Evolutionary conservation across 2,329 filamentous ascomycete species (phyloP).

Genomic region (Annulohypoxylon truncatum): DNA sequence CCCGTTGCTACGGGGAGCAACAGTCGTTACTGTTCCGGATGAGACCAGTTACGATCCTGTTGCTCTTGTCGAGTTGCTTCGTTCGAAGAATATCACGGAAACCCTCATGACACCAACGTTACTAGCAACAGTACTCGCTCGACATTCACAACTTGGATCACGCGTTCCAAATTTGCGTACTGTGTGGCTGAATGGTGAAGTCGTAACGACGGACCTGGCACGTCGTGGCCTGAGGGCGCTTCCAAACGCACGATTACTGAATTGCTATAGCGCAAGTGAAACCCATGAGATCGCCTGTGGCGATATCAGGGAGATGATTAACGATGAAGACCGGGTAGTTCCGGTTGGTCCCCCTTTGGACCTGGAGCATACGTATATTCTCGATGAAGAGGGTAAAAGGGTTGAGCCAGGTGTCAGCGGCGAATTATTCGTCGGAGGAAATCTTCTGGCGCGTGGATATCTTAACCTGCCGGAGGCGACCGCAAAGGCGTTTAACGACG

Average conservation of each 20-base stretch:
- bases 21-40: slow-evolving; percentile 80
- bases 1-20: slow-evolving; percentile 79
- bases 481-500: slow-evolving; percentile 74
- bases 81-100: slow-evolving; percentile 75
- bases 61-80: slow-evolving; percentile 76
- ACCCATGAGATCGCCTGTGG: slow-evolving; percentile 84
- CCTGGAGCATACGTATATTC: slow-evolving; percentile 75
- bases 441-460: slow-evolving; percentile 79
- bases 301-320: slow-evolving; percentile 75
- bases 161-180: slow-evolving; percentile 75
- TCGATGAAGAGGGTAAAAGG: slow-evolving; percentile 74
- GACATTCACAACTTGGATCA: slow-evolving; percentile 72
- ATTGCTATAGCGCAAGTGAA: slow-evolving; percentile 85
- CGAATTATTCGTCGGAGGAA: slow-evolving; percentile 81
- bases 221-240: slow-evolving; percentile 74
- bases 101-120: slow-evolving; percentile 87
- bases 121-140: slow-evolving; percentile 77
- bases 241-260: slow-evolving; percentile 76
- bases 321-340: slow-evolving; percentile 73
- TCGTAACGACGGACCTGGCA: slow-evolving; percentile 81
- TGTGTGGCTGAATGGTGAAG: slow-evolving; percentile 85
- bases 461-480: slow-evolving; percentile 84
- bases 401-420: slow-evolving; percentile 72
- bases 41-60: slow-evolving; percentile 81
- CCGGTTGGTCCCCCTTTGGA: slow-evolving; percentile 79